Evolutionary conservation across 139 green algal genomes (phyloP), one percentile per base, ranked within the genome.

Genomic region (Chara braunii): DNA sequence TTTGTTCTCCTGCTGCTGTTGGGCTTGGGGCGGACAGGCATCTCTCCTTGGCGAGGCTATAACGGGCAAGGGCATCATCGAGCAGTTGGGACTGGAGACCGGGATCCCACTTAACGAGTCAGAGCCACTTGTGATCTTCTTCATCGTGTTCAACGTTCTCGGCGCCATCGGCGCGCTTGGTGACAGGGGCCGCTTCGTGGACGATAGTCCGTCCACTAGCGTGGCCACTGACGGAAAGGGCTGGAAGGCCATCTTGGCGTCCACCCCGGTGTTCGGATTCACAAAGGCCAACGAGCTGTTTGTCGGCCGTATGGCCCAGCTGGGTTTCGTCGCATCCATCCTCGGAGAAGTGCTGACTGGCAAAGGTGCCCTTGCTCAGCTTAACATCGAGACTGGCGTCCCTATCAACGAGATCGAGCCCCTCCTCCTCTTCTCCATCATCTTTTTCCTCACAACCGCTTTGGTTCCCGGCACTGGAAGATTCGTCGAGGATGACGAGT

Each of bases 201-300:
- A 51, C 30, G 68, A 75, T n/a, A n/a, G n/a, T n/a, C n/a, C n/a
- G n/a, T n/a, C n/a, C n/a, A n/a, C n/a, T n/a, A n/a, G n/a, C n/a
- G n/a, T n/a, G n/a, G n/a, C n/a, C n/a, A n/a, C n/a, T n/a, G n/a
- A n/a, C n/a, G n/a, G n/a, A n/a, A n/a, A n/a, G n/a, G n/a, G n/a
- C n/a, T n/a, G n/a, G 51, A 33, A 60, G 22, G 51, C 32, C 22
- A 60, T 60, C 51, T 60, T 60, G 32, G 51, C 32, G 32, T 48
- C 51, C 11, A 48, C 51, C 57, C 70, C 60, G 29, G 77, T 34
- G 80, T 86, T 81, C 28, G 83, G 81, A n/a, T 88, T 86, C 73
- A 85, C 76, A 32, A 81, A 82, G 67, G 56, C 28, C 32, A 90
- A 90, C 40, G 85, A 90, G 78, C 70, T 90, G 34, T 91, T 91